Evolutionary conservation across 2,329 filamentous ascomycete species (phyloP), one percentile per base, ranked within the genome.

Genomic region (Exserohilum rostratum): DNA sequence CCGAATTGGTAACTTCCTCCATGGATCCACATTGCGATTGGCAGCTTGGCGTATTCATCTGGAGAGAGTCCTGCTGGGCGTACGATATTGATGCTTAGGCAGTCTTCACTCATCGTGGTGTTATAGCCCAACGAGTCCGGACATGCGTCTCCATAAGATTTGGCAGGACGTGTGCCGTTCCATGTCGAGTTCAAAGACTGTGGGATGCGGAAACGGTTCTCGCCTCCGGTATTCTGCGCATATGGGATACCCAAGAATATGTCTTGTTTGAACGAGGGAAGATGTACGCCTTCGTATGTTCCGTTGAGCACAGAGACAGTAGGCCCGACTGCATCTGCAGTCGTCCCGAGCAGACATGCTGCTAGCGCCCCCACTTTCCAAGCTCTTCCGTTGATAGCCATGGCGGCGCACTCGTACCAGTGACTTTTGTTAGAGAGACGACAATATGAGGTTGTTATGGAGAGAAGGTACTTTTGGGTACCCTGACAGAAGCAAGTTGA

Each of bases 21-120:
- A 59, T 87, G 84, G 22, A 89, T 84, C 85, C 86, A 89, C 1
- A 86, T 77, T 10, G 78, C 79, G 6, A 87, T 81, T 0, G 85
- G 85, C 2, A 88, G 76, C 72, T 77, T 29, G 70, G 57, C 7
- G 25, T 51, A 50, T 5, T 75, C 67, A 4, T 79, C 73, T 30
- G 70, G 69, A 3, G 61, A 58, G n/a, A 73, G 43, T 5, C 80
- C 79, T 7, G 80, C 71, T 0, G 85, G 84, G 3, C 85, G 79
- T 22, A 88, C 75, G 6, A 89, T 78, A 61, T 87, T 88, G 56
- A 88, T 73, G 39, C 83, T 85, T 3, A 88, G 76, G 57, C 86
- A 88, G 62, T 87, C 82, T 62, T 88, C 86, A 10, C 71, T 72
- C 62, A 74, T 71, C 27, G 76, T 76, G 51, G 76, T 78, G 35